These are phyloP conservation scores for Nothophytophthora sp. DNA, from an alignment of 352 stramenopile species.

Conservation along the genomic window DNA sequence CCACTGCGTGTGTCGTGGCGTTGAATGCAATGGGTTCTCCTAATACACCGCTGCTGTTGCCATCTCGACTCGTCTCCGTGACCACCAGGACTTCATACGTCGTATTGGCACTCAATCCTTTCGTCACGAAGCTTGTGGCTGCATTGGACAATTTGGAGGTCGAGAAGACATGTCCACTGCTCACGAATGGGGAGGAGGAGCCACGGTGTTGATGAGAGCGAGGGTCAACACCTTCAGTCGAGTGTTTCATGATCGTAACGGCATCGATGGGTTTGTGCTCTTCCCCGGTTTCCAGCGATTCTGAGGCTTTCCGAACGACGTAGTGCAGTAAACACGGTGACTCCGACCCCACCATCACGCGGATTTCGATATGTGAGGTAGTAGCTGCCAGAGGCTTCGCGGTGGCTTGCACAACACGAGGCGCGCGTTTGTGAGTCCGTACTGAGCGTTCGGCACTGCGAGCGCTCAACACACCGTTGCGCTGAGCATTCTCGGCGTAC, in stretches of 20 bases:
- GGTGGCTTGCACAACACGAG: slow-evolving; percentile 17
- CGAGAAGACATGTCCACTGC: slow-evolving; percentile 8
- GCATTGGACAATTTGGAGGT: background rate
- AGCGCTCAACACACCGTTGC: slow-evolving; percentile 57
- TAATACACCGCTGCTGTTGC: slow-evolving; percentile 50
- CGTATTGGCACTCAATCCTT: slow-evolving; percentile 44
- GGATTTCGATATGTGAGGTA: slow-evolving; percentile 32
- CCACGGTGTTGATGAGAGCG: slow-evolving; percentile 21
- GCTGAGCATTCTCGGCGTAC: slow-evolving; percentile 56
- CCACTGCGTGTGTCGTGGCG: slow-evolving; percentile 51
- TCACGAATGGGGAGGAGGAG: slow-evolving; percentile 16
- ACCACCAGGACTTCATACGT: slow-evolving; percentile 58
- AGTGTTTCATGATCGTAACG: slow-evolving; percentile 19
- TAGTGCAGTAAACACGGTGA: slow-evolving; percentile 54
- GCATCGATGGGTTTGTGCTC: slow-evolving; percentile 8
- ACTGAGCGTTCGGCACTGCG: slow-evolving; percentile 17
- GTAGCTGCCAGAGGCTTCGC: slow-evolving; percentile 29
- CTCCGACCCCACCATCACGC: slow-evolving; percentile 17
- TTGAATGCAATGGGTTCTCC: slow-evolving; percentile 29
- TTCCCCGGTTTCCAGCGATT: slow-evolving; percentile 4
- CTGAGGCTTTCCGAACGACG: slow-evolving; percentile 18
- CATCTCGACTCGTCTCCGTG: slow-evolving; percentile 39
- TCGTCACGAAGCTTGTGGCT: slow-evolving; percentile 18
- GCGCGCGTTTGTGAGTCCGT: slow-evolving; percentile 47
- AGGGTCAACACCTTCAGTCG: slow-evolving; percentile 2